phyloP scores from a whole-genome alignment of 805 yeast genomes.

The Cyberlindnera euphorbiae region DNA sequence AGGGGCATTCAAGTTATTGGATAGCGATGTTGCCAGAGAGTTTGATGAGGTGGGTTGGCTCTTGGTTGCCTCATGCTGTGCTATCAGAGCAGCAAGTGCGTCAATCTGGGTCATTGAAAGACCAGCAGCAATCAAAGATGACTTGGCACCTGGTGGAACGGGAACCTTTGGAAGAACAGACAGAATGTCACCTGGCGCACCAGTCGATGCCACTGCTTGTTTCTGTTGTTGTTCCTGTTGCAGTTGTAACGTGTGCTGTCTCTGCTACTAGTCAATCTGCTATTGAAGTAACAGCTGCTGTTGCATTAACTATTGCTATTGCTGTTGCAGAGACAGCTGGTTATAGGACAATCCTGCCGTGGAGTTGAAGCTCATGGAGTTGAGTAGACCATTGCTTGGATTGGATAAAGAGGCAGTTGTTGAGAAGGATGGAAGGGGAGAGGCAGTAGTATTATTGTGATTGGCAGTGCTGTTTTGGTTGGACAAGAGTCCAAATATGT shows the following conservation, averaged over 20 bases:
- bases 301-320: constrained; percentile 1
- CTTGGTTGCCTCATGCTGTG: constrained; percentile 51
- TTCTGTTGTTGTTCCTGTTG: background rate
- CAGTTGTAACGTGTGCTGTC: constrained; percentile 1
- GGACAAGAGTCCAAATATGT: background rate
- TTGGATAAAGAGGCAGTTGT: background rate
- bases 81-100: constrained; percentile 66
- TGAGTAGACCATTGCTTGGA: background rate
- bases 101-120: constrained; percentile 66
- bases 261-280: background rate
- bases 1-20: too few species aligned
- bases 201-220: constrained; percentile 15
- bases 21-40: constrained; percentile 1
- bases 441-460: background rate
- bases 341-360: background rate
- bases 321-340: constrained; percentile 1
- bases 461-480: constrained; percentile 2
- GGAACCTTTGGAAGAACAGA: constrained; percentile 52
- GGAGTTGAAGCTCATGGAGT: constrained; percentile 2
- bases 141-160: constrained; percentile 71
- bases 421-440: background rate
- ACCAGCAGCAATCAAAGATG: constrained; percentile 61
- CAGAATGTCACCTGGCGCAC: constrained; percentile 32
- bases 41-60: background rate
- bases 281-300: background rate